Evolutionary conservation across 2,329 filamentous ascomycete genomes (phyloP), one percentile per base, ranked within the genome.

Genomic region (Microcyclospora pomicola): DNA sequence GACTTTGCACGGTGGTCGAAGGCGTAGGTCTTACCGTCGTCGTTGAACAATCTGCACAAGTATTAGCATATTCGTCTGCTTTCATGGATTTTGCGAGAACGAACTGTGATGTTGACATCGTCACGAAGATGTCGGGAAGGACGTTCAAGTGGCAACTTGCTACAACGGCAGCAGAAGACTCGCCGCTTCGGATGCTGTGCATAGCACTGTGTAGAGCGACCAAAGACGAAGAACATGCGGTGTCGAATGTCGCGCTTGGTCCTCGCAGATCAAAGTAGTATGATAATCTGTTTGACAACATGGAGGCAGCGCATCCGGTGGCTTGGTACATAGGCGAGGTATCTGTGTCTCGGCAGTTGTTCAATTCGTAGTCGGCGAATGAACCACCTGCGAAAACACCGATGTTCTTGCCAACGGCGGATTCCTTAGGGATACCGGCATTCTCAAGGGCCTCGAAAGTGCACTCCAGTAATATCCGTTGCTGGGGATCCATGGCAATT

Each of bases 141-240:
- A 55, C 36, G 5, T 53, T 40, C 2, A 54, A 36, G 27, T 54
- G 48, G 13, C 44, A 32, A 29, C 45, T 44, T 9, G 15, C 36
- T 13, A 38, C 46, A 15, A 46, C 5, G 3, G 40, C 42, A 15
- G 14, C 33, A 2, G 31, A 30, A 9, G 33, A 31, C 9, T 46
- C 38, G 7, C 40, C 37, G 28, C 16, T 34, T 11, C 35, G 34
- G 2, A 48, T 15, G 27, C 35, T 38, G 14, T 42, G 43, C n/a
- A 19, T 32, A 5, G 42, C 46, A 3, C 39, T 34, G 37, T 48
- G 40, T 10, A 46, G 32, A 11, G 43, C 38, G 9, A 42, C 40
- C 5, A 42, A 14, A 9, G 33, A 36, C 9, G 19, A 30, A 14
- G 39, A 38, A 24, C 44, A 48, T 6, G 41, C 45, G 2, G 41